These are phyloP conservation scores for Dipteronia sinensis DNA, from an alignment of 345 rosid species.

Conservation along the genomic window DNA sequence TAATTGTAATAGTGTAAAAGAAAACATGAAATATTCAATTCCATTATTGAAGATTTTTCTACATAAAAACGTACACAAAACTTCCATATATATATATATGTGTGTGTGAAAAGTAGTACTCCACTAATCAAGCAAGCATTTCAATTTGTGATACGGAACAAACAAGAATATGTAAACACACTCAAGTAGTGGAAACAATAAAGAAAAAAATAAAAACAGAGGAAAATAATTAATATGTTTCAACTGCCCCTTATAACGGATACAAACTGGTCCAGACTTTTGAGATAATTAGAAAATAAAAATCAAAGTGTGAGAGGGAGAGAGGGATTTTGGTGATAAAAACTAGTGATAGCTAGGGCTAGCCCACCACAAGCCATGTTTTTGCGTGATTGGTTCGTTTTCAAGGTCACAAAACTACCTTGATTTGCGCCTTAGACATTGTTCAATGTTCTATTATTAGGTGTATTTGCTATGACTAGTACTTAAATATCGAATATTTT, in stretches of 20 bases:
- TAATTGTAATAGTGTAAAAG: too few species aligned
- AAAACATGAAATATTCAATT: background rate
- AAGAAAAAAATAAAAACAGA: background rate
- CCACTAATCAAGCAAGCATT: slow-evolving; percentile 4
- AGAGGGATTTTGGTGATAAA: background rate
- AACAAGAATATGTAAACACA: background rate
- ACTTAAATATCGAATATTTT: background rate
- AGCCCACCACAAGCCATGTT: background rate
- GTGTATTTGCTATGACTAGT: background rate
- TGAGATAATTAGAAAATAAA: background rate
- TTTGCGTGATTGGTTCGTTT: slow-evolving; percentile 25
- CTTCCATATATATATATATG: too few species aligned
- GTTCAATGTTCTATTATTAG: background rate
- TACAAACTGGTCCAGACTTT: slow-evolving; percentile 11
- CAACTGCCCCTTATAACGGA: background rate
- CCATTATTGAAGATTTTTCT: background rate
- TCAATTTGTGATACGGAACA: background rate
- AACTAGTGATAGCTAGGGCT: background rate
- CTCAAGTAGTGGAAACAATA: background rate
- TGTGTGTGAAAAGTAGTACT: background rate
- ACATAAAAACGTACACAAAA: background rate
- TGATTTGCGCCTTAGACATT: slow-evolving; percentile 16
- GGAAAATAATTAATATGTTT: background rate
- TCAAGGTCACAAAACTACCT: background rate
- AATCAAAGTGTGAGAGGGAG: background rate